Percentiles rank a stretch among this genome's conserved stretches.
Evolutionary conservation across 202 grass and related monocot genomes (phyloP).

Genomic region (Elaeis oleifera): DNA sequence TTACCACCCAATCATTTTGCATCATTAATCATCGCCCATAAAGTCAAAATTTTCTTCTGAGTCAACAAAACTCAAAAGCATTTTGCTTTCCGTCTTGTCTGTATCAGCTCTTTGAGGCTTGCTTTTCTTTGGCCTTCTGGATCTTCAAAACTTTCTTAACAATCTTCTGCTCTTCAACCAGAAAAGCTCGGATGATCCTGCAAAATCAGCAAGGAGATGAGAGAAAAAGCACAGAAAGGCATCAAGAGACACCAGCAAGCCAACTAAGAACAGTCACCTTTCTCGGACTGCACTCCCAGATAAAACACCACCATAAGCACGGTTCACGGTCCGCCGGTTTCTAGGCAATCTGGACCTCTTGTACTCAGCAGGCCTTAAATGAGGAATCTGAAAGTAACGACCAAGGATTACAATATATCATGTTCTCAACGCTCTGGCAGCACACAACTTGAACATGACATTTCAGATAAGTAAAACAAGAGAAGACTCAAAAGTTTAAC

Average conservation of each 20-base stretch:
- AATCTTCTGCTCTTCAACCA: conserved; percentile 80
- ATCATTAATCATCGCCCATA: conserved; percentile 28
- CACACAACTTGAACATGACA: too few relatives aligned
- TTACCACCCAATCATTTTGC: conserved; percentile 17
- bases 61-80: conserved; percentile 28
- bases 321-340: conserved; percentile 72
- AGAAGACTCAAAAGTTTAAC: too few relatives aligned
- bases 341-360: conserved; percentile 73
- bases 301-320: conserved; percentile 74
- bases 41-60: conserved; percentile 13
- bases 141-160: conserved; percentile 83
- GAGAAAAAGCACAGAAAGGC: too few relatives aligned
- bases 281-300: conserved; percentile 70
- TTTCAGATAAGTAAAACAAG: too few relatives aligned
- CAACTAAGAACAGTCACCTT: conserved; percentile 21
- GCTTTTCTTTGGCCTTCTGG: conserved; percentile 81
- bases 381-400: conserved; percentile 42
- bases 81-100: conserved; percentile 5
- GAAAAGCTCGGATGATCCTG: conserved; percentile 76
- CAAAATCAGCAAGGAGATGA: conserved; percentile 3
- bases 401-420: too few relatives aligned
- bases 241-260: too few relatives aligned
- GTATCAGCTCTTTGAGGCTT: conserved; percentile 38
- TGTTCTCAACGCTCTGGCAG: too few relatives aligned
- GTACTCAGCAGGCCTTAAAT: conserved; percentile 70